A percentile compares a stretch with the other conserved stretches of the same genome.
phyloP scores from a whole-genome alignment of 352 stramenopile species.

The Pythium sukuiense region DNA sequence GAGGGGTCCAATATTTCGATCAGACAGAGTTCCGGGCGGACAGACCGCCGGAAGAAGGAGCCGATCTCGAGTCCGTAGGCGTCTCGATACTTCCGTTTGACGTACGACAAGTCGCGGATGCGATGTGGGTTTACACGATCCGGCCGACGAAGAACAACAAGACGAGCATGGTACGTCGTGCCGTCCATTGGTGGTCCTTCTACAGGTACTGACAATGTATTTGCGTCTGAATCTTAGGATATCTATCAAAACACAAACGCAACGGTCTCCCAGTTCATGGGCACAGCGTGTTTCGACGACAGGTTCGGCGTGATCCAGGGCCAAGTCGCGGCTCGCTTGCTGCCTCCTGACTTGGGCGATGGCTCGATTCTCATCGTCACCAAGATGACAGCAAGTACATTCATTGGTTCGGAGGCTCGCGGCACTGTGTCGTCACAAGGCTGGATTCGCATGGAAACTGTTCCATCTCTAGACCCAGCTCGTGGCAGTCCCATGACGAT shows the following conservation, averaged over 20 bases:
- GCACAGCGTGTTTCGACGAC: neutral
- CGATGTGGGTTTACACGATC: neutral
- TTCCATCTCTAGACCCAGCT: neutral
- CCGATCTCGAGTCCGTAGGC: neutral
- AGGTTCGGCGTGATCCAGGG: neutral
- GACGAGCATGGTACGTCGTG: neutral
- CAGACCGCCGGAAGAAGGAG: neutral
- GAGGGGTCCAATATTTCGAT: neutral
- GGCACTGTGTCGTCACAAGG: neutral
- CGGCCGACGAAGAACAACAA: neutral
- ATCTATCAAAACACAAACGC: neutral
- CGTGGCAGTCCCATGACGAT: neutral
- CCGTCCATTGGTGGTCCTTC: neutral
- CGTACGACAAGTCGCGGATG: neutral
- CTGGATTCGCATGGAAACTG: neutral
- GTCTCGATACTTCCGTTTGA: neutral
- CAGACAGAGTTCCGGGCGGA: neutral
- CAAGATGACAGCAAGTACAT: neutral
- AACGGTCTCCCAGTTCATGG: neutral
- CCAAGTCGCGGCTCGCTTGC: neutral
- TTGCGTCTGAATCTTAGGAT: neutral
- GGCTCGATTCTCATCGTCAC: neutral
- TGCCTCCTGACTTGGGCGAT: neutral
- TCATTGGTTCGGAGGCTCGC: neutral
- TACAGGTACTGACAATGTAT: no score